Evolutionary conservation across 495 filamentous ascomycete species (phyloP).

Genomic region (Hamigera avellanea): DNA sequence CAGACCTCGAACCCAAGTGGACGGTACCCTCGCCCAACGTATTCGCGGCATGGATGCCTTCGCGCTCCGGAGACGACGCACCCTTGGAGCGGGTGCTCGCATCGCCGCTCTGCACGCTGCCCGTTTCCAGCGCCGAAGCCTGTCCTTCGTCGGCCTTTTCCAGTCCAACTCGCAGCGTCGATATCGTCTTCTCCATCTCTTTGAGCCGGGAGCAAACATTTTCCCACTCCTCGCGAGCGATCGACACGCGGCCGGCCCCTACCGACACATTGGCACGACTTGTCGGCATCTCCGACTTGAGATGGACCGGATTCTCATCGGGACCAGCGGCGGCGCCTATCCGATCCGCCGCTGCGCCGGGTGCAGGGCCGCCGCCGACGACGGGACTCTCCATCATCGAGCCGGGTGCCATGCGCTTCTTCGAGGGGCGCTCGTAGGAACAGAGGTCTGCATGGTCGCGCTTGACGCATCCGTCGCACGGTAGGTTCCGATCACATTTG

Average conservation of each 20-base stretch:
- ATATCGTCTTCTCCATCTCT: constrained; percentile 34
- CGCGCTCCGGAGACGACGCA: constrained; percentile 33
- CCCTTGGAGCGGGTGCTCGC: constrained; percentile 28
- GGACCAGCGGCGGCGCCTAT: constrained; percentile 10
- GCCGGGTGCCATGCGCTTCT: constrained; percentile 35
- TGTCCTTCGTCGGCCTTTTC: constrained; percentile 26
- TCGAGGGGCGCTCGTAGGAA: constrained; percentile 59
- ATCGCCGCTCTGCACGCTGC: constrained; percentile 52
- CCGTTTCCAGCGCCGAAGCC: constrained; percentile 18
- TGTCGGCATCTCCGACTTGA: constrained; percentile 17
- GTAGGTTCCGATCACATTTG: constrained; percentile 62
- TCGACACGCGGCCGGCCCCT: constrained; percentile 19
- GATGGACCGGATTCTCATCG: constrained; percentile 10
- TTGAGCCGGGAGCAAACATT: constrained; percentile 29
- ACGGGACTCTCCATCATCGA: constrained; percentile 22
- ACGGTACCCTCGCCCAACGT: constrained; percentile 43
- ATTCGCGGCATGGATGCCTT: constrained; percentile 43
- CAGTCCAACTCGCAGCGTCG: constrained; percentile 26
- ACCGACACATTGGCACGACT: constrained; percentile 8
- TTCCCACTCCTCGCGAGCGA: constrained; percentile 37
- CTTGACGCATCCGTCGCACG: constrained; percentile 64
- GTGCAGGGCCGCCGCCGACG: constrained; percentile 3
- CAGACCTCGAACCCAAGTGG: constrained; percentile 47
- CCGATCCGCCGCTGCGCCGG: constrained; percentile 9
- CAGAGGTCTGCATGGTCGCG: constrained; percentile 60